These are phyloP conservation scores for Alternaria gaisen DNA, from an alignment of 2,329 filamentous ascomycete species.

Conservation along the genomic window DNA sequence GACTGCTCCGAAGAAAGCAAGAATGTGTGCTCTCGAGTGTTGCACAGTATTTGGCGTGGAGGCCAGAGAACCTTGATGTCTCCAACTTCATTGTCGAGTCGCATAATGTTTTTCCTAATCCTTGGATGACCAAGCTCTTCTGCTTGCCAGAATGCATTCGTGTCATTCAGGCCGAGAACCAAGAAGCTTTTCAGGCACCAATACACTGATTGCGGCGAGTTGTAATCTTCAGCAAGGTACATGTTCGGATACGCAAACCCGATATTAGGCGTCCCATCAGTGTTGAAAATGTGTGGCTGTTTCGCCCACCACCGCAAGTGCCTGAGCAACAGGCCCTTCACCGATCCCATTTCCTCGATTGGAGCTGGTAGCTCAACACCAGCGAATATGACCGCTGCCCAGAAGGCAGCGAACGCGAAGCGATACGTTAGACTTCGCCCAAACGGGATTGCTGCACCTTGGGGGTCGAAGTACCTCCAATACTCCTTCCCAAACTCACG, in stretches of 20 bases:
- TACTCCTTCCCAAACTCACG: conserved; percentile 54
- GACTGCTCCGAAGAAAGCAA: conserved; percentile 45
- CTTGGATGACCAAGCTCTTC: conserved; percentile 42
- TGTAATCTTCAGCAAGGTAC: conserved; percentile 66
- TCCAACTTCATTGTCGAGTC: background rate
- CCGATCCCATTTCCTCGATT: conserved; percentile 49
- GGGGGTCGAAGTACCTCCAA: conserved; percentile 60
- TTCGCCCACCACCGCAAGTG: conserved; percentile 62
- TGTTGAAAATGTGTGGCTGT: conserved; percentile 55
- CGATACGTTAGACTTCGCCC: conserved; percentile 62
- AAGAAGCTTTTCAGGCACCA: conserved; percentile 64
- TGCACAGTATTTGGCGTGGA: conserved; percentile 59
- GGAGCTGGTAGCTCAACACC: conserved; percentile 53
- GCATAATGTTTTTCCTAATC: conserved; percentile 39
- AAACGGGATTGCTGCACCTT: conserved; percentile 62
- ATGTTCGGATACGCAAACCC: conserved; percentile 60
- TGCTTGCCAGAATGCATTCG: conserved; percentile 58
- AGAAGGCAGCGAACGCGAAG: conserved; percentile 62
- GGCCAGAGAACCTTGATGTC: conserved; percentile 24
- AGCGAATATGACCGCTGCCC: conserved; percentile 56
- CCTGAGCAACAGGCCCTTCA: conserved; percentile 61
- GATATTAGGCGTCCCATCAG: conserved; percentile 61
- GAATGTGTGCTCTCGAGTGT: conserved; percentile 43
- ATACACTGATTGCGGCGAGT: conserved; percentile 65
- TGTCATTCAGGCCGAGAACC: conserved; percentile 48